Evolutionary conservation across 2,329 filamentous ascomycete species (phyloP).

Genomic region (Sclerotinia spermophila): DNA sequence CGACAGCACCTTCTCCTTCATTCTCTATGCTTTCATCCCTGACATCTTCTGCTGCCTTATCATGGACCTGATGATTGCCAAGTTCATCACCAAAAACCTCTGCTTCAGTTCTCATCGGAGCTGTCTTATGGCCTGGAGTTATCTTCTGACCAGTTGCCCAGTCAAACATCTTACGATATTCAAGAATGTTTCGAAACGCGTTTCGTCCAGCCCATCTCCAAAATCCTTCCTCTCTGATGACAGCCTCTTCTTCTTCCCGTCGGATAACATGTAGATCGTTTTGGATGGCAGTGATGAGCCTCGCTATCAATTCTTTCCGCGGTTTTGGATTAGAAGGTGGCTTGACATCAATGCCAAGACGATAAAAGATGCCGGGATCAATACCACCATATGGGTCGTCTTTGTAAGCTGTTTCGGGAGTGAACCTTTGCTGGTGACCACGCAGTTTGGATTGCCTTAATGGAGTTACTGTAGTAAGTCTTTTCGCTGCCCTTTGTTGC

Average conservation of each 20-base stretch:
- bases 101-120: not conserved
- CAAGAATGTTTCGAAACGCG: conserved; percentile 26
- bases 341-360: conserved; percentile 32
- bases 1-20: not conserved
- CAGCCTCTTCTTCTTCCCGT: conserved; percentile 30
- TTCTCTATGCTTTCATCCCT: not conserved
- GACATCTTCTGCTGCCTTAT: not conserved
- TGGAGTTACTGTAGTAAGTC: conserved; percentile 22
- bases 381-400: conserved; percentile 27
- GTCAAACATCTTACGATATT: conserved; percentile 28
- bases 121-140: conserved; percentile 29
- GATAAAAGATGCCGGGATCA: conserved; percentile 32
- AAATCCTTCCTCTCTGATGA: conserved; percentile 33
- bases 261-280: conserved; percentile 32
- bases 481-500: conserved; percentile 29
- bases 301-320: conserved; percentile 32
- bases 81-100: conserved; percentile 5
- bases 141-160: conserved; percentile 36
- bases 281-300: conserved; percentile 30
- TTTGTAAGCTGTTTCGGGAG: conserved; percentile 8
- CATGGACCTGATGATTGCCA: not conserved
- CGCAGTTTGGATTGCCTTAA: conserved; percentile 23
- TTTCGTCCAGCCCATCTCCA: conserved; percentile 36
- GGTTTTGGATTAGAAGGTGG: conserved; percentile 25
- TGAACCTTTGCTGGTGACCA: conserved; percentile 27